Evolutionary conservation across 306 rosid genomes (phyloP).

Genomic region (Pyrus bretschneideri): DNA sequence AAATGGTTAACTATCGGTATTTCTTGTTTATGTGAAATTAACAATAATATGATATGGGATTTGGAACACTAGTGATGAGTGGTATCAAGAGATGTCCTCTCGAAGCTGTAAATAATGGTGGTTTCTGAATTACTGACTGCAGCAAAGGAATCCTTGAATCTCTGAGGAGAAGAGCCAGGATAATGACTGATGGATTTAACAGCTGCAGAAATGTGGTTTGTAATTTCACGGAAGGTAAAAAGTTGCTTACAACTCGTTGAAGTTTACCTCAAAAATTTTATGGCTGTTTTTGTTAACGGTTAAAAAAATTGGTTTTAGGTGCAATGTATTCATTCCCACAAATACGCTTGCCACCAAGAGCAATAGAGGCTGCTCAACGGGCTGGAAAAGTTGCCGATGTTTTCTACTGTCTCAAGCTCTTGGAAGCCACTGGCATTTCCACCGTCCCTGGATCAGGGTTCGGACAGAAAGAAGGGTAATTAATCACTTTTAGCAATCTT

Average conservation of each 20-base stretch:
- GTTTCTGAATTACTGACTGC: conserved; percentile 22
- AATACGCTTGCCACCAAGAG: conserved; percentile 78
- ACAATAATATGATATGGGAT: not conserved
- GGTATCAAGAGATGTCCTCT: not conserved
- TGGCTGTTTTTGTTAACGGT: conserved; percentile 6
- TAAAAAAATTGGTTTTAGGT: conserved; percentile 46
- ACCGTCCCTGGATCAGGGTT: conserved; percentile 99
- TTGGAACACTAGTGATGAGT: not conserved
- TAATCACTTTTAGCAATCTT: conserved; percentile 13
- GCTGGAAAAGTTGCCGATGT: conserved; percentile 93
- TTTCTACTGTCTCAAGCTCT: conserved; percentile 87
- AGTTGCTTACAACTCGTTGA: not conserved
- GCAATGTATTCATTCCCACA: conserved; percentile 99
- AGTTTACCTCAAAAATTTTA: not conserved
- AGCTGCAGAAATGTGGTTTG: conserved; percentile 96
- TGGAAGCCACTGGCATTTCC: conserved; percentile 98
- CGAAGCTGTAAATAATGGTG: conserved; percentile 16
- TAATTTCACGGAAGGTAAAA: conserved; percentile 93
- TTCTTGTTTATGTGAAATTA: not conserved
- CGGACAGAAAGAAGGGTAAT: conserved; percentile 97
- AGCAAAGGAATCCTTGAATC: conserved; percentile 91
- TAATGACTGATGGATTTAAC: conserved; percentile 99
- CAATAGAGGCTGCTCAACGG: conserved; percentile 69
- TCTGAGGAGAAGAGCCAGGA: conserved; percentile 81
- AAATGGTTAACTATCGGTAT: not conserved